Conservation (phyloP, 805 yeast genomes). For the Pichia nanzhaoensis region DNA sequence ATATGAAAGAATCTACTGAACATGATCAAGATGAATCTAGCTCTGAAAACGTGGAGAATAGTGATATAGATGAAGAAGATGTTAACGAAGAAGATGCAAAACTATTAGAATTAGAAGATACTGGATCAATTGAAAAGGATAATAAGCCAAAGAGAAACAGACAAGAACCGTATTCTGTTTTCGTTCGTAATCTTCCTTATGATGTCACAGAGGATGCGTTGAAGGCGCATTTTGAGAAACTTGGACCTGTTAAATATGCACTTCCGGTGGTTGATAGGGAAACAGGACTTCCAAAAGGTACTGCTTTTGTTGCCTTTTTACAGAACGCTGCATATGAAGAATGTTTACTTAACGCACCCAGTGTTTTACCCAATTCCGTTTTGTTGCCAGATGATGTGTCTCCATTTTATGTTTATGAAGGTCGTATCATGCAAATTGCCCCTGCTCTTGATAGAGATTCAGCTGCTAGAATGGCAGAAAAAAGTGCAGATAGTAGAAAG, state of each 20-base stretch:
- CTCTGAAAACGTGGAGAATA: conserved; percentile 16
- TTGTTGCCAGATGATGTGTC: conserved; percentile 89
- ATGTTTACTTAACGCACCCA: conserved; percentile 77
- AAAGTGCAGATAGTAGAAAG: conserved; percentile 64
- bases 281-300: conserved; percentile 84
- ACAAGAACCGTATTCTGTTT: conserved; percentile 66
- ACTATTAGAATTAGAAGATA: conserved; percentile 29
- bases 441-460: conserved; percentile 83
- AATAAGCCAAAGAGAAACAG: conserved; percentile 43
- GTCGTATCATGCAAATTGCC: conserved; percentile 77
- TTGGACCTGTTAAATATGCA: conserved; percentile 89
- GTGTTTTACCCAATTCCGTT: conserved; percentile 49
- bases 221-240: conserved; percentile 67
- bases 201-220: conserved; percentile 82
- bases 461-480: conserved; percentile 68
- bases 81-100: conserved; percentile 25
- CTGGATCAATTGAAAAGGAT: conserved; percentile 26
- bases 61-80: conserved; percentile 12
- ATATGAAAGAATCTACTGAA: conserved; percentile 21
- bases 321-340: conserved; percentile 53
- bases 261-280: conserved; percentile 84
- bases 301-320: conserved; percentile 88
- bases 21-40: conserved; percentile 21
- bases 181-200: conserved; percentile 90
- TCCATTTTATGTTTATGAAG: conserved; percentile 84